phyloP scores from a whole-genome alignment of 805 yeast genomes.

The Starmerella khaoyaiensis region DNA sequence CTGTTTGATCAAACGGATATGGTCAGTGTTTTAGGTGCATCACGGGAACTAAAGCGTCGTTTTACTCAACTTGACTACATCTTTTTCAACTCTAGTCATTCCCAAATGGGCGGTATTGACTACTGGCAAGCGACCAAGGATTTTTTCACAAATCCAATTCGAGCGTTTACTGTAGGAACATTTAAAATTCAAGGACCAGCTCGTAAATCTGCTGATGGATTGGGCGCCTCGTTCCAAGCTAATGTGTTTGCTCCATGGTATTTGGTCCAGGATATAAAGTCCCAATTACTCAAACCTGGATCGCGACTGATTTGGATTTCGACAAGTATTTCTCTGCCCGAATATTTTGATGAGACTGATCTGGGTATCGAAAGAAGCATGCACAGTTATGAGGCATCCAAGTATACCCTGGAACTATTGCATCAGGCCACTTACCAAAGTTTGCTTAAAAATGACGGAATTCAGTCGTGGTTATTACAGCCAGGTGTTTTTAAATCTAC shows the following conservation, averaged over 20 bases:
- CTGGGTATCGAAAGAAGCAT: constrained; percentile 51
- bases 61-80: constrained; percentile 62
- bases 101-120: constrained; percentile 74
- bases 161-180: constrained; percentile 77
- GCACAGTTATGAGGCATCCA: constrained; percentile 83
- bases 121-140: constrained; percentile 70
- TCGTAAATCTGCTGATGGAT: constrained; percentile 55
- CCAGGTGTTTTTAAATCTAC: constrained; percentile 90
- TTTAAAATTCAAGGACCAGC: constrained; percentile 77
- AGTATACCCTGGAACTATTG: constrained; percentile 68
- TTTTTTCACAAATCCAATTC: constrained; percentile 50
- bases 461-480: constrained; percentile 67
- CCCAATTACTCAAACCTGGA: constrained; percentile 31
- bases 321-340: constrained; percentile 67
- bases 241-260: constrained; percentile 96
- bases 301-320: constrained; percentile 77
- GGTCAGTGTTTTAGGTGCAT: constrained; percentile 70
- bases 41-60: constrained; percentile 51
- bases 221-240: constrained; percentile 86
- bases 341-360: constrained; percentile 60
- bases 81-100: constrained; percentile 82
- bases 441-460: constrained; percentile 37
- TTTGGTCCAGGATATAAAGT: constrained; percentile 49
- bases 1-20: constrained; percentile 81
- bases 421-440: constrained; percentile 57